Base-by-base conservation (phyloP, 345 rosid species). In the Gossypium raimondii region DNA sequence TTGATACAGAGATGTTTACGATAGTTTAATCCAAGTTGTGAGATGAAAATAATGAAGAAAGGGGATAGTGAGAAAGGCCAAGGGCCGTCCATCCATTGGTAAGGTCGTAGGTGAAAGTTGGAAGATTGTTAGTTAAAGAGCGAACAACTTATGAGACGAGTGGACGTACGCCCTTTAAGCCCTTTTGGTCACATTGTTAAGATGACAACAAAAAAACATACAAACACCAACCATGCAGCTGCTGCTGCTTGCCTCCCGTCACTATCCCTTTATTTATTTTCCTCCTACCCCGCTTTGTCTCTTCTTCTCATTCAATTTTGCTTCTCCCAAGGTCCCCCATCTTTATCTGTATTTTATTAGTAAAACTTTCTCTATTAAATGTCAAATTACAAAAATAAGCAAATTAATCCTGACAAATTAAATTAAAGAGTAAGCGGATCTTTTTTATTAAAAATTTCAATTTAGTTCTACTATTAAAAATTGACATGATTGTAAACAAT, bases 101-200 rank as follows among this genome's bases (percentile, higher is more conserved):
- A 58, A 58, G 22, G 66, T 13, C 75, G 75, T 58, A 72, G 65
- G 41, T 45, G 43, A 44, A 52, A 47, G 24, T 53, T 53, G 61
- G 73, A 27, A 20, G 47, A 53, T 58, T 74, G 69, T 34, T 7
- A 61, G 12, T 17, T 27, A 53, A 34, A 43, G 57, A 38, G 73
- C 41, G 45, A 75, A 73, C 77, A 77, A 45, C 61, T 34, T 57
- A 69, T 8, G 75, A 75, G 85, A 82, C 81, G 83, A 79, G 73
- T 72, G 66, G 77, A 55, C 81, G 63, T 24, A 59, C 63, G 83
- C 68, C 75, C 41, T 67, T 64, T 56, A 38, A 43, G 58, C 45
- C 47, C 47, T 24, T 64, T 7, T 11, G 64, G 72, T 68, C 78
- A 69, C 62, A 55, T 53, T 64, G 72, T 55, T 13, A 20, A 48